Conservation (phyloP, 345 rosid genomes). For the Linum trigynum region DNA sequence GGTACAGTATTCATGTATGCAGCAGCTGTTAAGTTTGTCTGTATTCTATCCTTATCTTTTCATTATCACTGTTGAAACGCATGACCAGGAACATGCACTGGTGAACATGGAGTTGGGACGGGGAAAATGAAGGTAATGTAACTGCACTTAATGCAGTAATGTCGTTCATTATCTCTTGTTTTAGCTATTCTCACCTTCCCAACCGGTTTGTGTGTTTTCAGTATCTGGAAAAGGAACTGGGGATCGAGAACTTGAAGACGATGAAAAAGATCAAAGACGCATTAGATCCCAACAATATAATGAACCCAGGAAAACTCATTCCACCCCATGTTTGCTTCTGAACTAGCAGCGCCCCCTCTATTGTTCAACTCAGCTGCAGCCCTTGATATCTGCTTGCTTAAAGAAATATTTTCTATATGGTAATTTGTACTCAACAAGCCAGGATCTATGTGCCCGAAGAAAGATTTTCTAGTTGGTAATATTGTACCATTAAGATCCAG, state of each 20-base stretch:
- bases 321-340: constrained; percentile 83
- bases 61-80: constrained; percentile 10
- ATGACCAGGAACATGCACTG: constrained; percentile 81
- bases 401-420: no score
- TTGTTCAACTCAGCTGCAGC: background rate
- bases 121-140: constrained; percentile 78
- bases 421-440: no score
- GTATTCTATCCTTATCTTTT: background rate
- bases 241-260: constrained; percentile 64
- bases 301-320: constrained; percentile 95
- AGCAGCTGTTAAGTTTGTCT: background rate
- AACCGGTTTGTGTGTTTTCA: constrained; percentile 13
- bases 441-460: no score
- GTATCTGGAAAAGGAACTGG: constrained; percentile 88
- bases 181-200: background rate
- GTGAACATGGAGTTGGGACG: constrained; percentile 94
- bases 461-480: no score
- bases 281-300: constrained; percentile 76
- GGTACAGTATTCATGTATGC: constrained; percentile 25
- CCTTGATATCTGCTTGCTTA: background rate
- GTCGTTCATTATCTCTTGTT: background rate
- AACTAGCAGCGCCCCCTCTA: background rate
- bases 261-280: constrained; percentile 77
- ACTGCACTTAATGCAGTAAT: background rate
- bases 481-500: no score